phyloP scores from a whole-genome alignment of 2,329 filamentous ascomycete genomes.

The Emericellopsis cladophorae region DNA sequence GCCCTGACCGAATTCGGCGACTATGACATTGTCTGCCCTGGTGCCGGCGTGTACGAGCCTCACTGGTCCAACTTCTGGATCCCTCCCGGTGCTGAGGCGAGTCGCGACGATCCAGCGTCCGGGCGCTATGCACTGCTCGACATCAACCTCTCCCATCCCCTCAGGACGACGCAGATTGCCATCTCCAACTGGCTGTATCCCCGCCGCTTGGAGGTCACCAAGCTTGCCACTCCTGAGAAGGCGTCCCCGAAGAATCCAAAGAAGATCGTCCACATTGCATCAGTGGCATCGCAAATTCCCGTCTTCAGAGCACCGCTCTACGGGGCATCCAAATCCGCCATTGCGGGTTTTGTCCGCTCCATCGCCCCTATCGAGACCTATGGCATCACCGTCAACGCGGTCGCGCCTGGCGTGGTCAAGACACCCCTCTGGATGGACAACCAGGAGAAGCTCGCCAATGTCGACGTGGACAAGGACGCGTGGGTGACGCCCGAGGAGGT shows the following conservation, averaged over 20 bases:
- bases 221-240: constrained; percentile 1
- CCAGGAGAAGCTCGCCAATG: constrained; percentile 25
- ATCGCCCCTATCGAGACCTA: constrained; percentile 15
- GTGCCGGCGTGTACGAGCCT: constrained; percentile 34
- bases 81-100: constrained; percentile 21
- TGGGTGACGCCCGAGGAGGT: constrained; percentile 30
- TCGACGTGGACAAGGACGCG: constrained; percentile 18
- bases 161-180: constrained; percentile 25
- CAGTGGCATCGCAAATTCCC: constrained; percentile 21
- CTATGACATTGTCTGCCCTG: constrained; percentile 29
- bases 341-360: constrained; percentile 26
- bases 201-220: constrained; percentile 1
- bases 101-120: constrained; percentile 14
- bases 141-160: constrained; percentile 28
- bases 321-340: constrained; percentile 22
- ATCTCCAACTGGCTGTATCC: constrained; percentile 22
- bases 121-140: constrained; percentile 22
- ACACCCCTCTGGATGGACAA: constrained; percentile 33
- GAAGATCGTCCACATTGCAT: constrained; percentile 22
- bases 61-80: constrained; percentile 27
- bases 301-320: constrained; percentile 22
- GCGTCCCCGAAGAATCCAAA: constrained; percentile 16
- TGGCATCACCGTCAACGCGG: constrained; percentile 25
- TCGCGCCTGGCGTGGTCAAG: constrained; percentile 28
- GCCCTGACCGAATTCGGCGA: constrained; percentile 20